Evolutionary conservation across 768 basidiomycete species (phyloP).

Genomic region (Sporobolomyces roseus): DNA sequence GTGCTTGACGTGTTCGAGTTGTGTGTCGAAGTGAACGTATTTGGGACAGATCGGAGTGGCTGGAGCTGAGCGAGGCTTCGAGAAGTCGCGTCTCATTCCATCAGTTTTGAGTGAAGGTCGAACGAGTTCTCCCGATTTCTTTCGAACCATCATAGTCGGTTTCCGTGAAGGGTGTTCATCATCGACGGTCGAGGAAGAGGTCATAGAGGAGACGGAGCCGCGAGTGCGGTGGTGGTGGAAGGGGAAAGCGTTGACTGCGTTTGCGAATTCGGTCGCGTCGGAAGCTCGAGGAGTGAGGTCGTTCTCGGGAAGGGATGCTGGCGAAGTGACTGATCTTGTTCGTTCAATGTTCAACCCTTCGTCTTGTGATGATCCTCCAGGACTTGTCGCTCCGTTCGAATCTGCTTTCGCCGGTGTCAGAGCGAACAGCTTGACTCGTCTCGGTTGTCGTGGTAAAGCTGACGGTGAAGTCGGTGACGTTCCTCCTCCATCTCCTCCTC

Average conservation of each 20-base stretch:
- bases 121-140: slow-evolving; percentile 90
- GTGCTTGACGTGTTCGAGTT: slow-evolving; percentile 88
- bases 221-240: slow-evolving; percentile 6
- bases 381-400: background rate
- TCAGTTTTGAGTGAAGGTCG: slow-evolving; percentile 81
- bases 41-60: slow-evolving; percentile 70
- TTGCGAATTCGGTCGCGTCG: too few relatives aligned
- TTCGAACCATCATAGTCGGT: slow-evolving; percentile 61
- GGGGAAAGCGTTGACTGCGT: too few relatives aligned
- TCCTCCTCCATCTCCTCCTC: background rate
- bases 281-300: slow-evolving; percentile 11
- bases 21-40: slow-evolving; percentile 84
- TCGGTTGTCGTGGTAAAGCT: slow-evolving; percentile 6
- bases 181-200: slow-evolving; percentile 3
- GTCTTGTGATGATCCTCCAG: slow-evolving; percentile 33
- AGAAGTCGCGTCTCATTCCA: slow-evolving; percentile 52
- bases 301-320: background rate
- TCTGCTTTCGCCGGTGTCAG: slow-evolving; percentile 12
- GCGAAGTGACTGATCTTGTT: slow-evolving; percentile 1
- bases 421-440: slow-evolving; percentile 19
- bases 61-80: slow-evolving; percentile 60
- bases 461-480: background rate
- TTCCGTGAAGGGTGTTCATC: slow-evolving; percentile 23
- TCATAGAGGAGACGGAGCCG: slow-evolving; percentile 13
- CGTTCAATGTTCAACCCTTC: slow-evolving; percentile 13